Conservation (phyloP, 495 filamentous ascomycete genomes). For the Neurospora terricola region DNA sequence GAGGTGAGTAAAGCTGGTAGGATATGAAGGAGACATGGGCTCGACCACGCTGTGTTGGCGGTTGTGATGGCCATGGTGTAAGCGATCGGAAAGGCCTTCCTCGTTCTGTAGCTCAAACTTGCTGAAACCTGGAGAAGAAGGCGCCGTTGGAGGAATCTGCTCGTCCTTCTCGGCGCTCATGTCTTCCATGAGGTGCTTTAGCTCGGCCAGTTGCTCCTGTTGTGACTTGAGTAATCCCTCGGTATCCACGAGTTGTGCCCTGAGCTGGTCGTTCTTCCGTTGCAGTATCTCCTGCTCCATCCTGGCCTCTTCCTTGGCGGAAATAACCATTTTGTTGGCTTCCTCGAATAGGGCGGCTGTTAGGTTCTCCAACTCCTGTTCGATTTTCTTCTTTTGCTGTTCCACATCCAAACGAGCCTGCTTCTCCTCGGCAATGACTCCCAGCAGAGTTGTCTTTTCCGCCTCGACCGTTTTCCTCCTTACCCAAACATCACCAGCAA, state of each 20-base stretch:
- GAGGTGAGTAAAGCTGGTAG: constrained; percentile 74
- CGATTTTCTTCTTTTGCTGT: constrained; percentile 58
- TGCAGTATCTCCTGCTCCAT: constrained; percentile 25
- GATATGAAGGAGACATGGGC: constrained; percentile 63
- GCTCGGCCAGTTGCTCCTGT: constrained; percentile 83
- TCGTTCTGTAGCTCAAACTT: constrained; percentile 34
- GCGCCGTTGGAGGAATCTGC: constrained; percentile 50
- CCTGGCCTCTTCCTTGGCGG: constrained; percentile 30
- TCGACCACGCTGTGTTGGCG: constrained; percentile 40
- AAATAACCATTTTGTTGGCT: constrained; percentile 94
- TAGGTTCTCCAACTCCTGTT: constrained; percentile 75
- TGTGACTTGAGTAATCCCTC: constrained; percentile 80
- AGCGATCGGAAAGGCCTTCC: constrained; percentile 24
- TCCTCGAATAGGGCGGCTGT: constrained; percentile 90
- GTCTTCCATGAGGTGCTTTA: constrained; percentile 85
- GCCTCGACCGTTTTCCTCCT: constrained; percentile 38
- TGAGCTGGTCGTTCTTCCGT: constrained; percentile 41
- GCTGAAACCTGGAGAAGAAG: constrained; percentile 50
- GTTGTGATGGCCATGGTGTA: constrained; percentile 31
- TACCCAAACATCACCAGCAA: constrained; percentile 64
- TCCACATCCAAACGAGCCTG: constrained; percentile 56
- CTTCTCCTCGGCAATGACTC: constrained; percentile 52
- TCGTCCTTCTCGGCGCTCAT: constrained; percentile 70
- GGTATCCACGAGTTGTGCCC: constrained; percentile 37
- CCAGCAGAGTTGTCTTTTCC: constrained; percentile 31